Percentiles rank a stretch among this genome's conserved stretches.
Evolutionary conservation across 2,329 filamentous ascomycete genomes (phyloP).

Genomic region (Aureobasidium mangrovei): DNA sequence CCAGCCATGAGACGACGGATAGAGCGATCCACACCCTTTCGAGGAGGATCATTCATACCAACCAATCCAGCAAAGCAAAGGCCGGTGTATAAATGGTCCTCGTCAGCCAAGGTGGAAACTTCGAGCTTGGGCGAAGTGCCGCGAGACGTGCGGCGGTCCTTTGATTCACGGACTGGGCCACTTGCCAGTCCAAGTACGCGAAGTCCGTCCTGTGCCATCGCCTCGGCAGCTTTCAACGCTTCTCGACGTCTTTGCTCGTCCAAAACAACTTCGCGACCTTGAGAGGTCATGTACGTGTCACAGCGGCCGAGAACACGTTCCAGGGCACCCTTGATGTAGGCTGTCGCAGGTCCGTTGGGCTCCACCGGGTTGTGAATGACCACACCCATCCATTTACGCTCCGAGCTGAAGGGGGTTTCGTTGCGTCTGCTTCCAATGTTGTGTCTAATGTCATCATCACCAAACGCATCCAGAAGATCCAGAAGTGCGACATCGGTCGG

Average conservation of each 20-base stretch:
- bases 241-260: slow-evolving; percentile 67
- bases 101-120: slow-evolving; percentile 34
- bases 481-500: slow-evolving; percentile 97
- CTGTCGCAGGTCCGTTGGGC: slow-evolving; percentile 61
- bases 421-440: slow-evolving; percentile 71
- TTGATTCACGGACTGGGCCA: slow-evolving; percentile 46
- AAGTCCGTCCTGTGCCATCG: slow-evolving; percentile 81
- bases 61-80: slow-evolving; percentile 87
- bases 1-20: slow-evolving; percentile 87
- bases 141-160: slow-evolving; percentile 30
- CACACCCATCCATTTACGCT: slow-evolving; percentile 98
- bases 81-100: slow-evolving; percentile 70
- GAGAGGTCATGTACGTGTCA: slow-evolving; percentile 79
- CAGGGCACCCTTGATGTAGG: slow-evolving; percentile 91
- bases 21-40: slow-evolving; percentile 79
- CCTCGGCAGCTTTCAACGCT: slow-evolving; percentile 69
- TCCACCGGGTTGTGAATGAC: slow-evolving; percentile 55
- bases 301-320: slow-evolving; percentile 80
- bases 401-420: slow-evolving; percentile 93
- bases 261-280: slow-evolving; percentile 77
- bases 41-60: slow-evolving; percentile 93
- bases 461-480: slow-evolving; percentile 82
- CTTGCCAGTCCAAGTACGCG: slow-evolving; percentile 91
- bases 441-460: slow-evolving; percentile 83
- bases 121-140: slow-evolving; percentile 27